A percentile compares a stretch with the other conserved stretches of the same genome.
These are phyloP conservation scores for Tricholoma bakamatsutake DNA, from an alignment of 768 basidiomycete species.

Conservation along the genomic window DNA sequence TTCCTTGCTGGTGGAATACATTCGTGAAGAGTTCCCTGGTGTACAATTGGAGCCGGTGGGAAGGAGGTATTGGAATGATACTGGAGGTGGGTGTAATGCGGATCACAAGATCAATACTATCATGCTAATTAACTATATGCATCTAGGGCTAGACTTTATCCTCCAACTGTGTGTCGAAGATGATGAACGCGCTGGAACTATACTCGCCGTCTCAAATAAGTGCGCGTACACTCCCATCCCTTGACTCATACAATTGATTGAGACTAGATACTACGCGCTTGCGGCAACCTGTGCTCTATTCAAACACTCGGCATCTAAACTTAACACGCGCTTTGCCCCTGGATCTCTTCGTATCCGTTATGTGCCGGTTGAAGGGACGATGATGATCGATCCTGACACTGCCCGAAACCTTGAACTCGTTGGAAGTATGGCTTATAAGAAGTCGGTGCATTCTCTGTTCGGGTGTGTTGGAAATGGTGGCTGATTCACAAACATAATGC, in stretches of 20 bases:
- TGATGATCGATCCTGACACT: conserved; percentile 92
- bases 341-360: conserved; percentile 72
- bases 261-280: conserved; percentile 78
- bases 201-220: conserved; percentile 81
- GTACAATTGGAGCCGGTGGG: conserved; percentile 64
- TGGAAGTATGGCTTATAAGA: conserved; percentile 61
- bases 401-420: conserved; percentile 88
- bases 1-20: conserved; percentile 64
- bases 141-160: conserved; percentile 71
- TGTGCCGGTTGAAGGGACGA: conserved; percentile 79
- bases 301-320: conserved; percentile 68
- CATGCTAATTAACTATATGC: neutral
- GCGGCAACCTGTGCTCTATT: conserved; percentile 84
- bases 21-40: conserved; percentile 69
- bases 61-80: conserved; percentile 84
- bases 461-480: conserved; percentile 44
- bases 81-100: conserved; percentile 42
- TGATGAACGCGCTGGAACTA: conserved; percentile 73
- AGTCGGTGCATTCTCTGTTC: conserved; percentile 70
- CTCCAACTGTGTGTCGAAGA: conserved; percentile 74
- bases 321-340: conserved; percentile 66
- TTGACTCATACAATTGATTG: neutral
- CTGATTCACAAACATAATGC: neutral
- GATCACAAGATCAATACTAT: neutral
- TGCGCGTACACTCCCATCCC: conserved; percentile 29